These are phyloP conservation scores for Chrysosporium keratinophilum DNA, from an alignment of 2,329 filamentous ascomycete species.

Conservation along the genomic window DNA sequence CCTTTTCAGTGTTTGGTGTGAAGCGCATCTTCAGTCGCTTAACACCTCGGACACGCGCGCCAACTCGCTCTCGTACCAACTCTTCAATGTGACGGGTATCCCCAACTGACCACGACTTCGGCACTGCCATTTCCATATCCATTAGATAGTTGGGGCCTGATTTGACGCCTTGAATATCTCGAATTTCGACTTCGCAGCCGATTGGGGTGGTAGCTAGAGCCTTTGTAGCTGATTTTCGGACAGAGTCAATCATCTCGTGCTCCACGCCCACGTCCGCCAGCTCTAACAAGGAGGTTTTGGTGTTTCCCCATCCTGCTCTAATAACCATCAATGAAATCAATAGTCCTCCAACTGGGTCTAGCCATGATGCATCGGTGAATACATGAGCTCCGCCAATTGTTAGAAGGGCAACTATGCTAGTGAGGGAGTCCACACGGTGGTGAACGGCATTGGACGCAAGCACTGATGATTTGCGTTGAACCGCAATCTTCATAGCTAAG, in stretches of 20 bases:
- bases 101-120: constrained; percentile 63
- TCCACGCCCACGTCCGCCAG: constrained; percentile 87
- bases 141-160: constrained; percentile 93
- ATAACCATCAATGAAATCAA: constrained; percentile 91
- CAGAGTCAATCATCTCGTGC: constrained; percentile 63
- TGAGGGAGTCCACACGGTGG: constrained; percentile 91
- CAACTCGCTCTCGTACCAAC: constrained; percentile 59
- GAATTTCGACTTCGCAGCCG: constrained; percentile 55
- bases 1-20: constrained; percentile 53
- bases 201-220: constrained; percentile 47
- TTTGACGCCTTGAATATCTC: constrained; percentile 79
- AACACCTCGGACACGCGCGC: constrained; percentile 69
- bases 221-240: constrained; percentile 55
- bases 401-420: constrained; percentile 80
- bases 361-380: constrained; percentile 73
- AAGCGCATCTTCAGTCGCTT: constrained; percentile 77
- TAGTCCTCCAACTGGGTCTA: constrained; percentile 87
- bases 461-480: constrained; percentile 87
- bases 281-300: constrained; percentile 68
- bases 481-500: constrained; percentile 85
- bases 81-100: constrained; percentile 61
- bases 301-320: constrained; percentile 80
- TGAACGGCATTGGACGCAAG: constrained; percentile 93
- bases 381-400: constrained; percentile 86
- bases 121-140: constrained; percentile 76